Evolutionary conservation across 75 land plant genomes (phyloP).

Genomic region (Pseudotsuga menziesii): DNA sequence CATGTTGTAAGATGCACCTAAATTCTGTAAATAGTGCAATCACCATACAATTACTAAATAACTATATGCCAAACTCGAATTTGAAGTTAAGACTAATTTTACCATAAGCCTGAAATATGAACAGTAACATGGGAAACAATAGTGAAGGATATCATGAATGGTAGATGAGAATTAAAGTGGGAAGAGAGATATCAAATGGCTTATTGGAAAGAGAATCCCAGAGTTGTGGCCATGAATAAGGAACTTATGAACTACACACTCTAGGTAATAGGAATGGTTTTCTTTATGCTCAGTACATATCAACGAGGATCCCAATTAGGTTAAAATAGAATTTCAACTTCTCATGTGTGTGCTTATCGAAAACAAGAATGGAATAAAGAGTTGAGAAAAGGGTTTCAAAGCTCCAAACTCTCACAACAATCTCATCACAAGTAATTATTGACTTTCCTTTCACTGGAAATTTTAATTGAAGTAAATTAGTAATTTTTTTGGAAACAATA

Average conservation of each 20-base stretch:
- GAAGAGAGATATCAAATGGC: slow-evolving; percentile 40
- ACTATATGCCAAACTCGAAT: too few relatives aligned
- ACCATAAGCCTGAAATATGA: slow-evolving; percentile 50
- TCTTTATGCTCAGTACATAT: slow-evolving; percentile 20
- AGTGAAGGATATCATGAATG: slow-evolving; percentile 31
- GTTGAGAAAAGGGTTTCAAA: not conserved
- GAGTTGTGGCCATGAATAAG: slow-evolving; percentile 15
- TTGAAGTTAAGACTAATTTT: not conserved
- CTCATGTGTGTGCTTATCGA: too few relatives aligned
- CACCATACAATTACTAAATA: too few relatives aligned
- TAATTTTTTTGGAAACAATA: too few relatives aligned
- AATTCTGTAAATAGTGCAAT: too few relatives aligned
- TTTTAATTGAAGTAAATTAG: too few relatives aligned
- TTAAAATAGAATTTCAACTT: too few relatives aligned
- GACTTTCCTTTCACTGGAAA: too few relatives aligned
- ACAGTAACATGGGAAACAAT: slow-evolving; percentile 55
- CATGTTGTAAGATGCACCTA: too few relatives aligned
- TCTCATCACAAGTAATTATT: slow-evolving; percentile 8
- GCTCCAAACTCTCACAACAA: slow-evolving; percentile 9
- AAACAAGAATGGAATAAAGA: slow-evolving; percentile 14
- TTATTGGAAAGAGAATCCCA: slow-evolving; percentile 63
- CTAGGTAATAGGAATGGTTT: slow-evolving; percentile 42
- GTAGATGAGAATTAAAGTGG: slow-evolving; percentile 29
- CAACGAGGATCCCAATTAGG: too few relatives aligned
- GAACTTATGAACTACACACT: slow-evolving; percentile 47